Evolutionary conservation across 306 rosid species (phyloP).

Genomic region (Sechiopsis laciniata): DNA sequence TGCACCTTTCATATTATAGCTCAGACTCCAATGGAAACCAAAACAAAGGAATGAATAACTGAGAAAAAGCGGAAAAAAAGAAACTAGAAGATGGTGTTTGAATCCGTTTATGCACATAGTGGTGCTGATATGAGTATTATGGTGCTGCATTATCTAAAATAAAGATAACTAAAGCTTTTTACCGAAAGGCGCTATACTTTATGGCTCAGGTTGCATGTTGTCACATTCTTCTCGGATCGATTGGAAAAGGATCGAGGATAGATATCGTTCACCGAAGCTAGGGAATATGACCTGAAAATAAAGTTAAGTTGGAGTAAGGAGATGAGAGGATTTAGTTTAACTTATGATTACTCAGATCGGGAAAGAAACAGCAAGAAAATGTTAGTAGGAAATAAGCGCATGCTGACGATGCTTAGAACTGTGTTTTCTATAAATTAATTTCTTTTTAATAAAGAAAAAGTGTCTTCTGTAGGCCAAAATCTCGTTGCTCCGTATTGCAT

Average conservation of each 20-base stretch:
- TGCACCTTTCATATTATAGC: background rate
- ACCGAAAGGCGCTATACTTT: conserved; percentile 27
- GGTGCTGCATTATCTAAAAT: conserved; percentile 6
- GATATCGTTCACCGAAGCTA: conserved; percentile 85
- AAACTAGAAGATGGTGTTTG: background rate
- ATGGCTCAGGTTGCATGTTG: conserved; percentile 85
- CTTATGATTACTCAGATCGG: background rate
- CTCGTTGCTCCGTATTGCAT: background rate
- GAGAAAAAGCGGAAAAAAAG: background rate
- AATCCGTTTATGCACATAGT: conserved; percentile 9
- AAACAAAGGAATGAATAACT: background rate
- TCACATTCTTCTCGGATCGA: conserved; percentile 90
- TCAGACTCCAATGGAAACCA: background rate
- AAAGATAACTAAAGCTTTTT: conserved; percentile 7
- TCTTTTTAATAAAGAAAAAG: background rate
- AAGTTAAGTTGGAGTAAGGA: conserved; percentile 4
- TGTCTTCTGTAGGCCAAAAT: background rate
- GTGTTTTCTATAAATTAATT: background rate
- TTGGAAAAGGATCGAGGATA: conserved; percentile 75
- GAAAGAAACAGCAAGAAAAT: background rate
- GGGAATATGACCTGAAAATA: conserved; percentile 70
- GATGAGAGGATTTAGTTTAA: background rate
- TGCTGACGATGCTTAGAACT: background rate
- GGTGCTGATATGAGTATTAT: background rate
- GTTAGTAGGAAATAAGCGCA: background rate